Evolutionary conservation across 371 early-diverging fungal genomes (phyloP), one percentile per base, ranked within the genome.

Genomic region (Rhizomucor miehei): DNA sequence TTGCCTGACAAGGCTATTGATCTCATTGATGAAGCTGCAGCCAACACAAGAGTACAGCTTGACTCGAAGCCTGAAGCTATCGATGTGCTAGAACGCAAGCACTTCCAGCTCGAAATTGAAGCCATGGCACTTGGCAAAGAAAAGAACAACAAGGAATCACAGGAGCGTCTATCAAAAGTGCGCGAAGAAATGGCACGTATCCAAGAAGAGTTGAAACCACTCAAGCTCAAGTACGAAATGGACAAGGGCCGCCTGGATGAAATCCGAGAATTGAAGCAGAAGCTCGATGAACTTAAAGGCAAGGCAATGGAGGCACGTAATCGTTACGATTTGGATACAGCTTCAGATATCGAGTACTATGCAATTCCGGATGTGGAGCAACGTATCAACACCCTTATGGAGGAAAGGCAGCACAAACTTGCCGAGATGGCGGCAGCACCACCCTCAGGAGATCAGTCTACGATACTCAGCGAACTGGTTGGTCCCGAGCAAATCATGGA

Each of bases 41-140:
- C 98, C 21, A 89, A 90, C 68, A 88, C 89, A 0, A 90, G 95
- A 47, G 96, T 97, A 1, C 95, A 96, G 65, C 82, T 95, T 4
- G 97, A 97, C 60, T 92, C 93, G 0, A 93, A 94, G 60, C 98
- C 98, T 6, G 98, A 98, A 74, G 82, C 84, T 51, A 97, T 98
- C 45, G 98, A 98, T 75, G 82, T 86, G 0, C 82, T 98, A 12
- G 95, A 97, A 62, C 89, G 98, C 44, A 86, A 87, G 23, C 80
- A 79, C 48, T 77, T 96, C 54, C 96, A 94, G 72, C 81, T 97
- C 14, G 96, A 98, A 65, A 91, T 98, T 55, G 98, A 98, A 71
- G 92, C 90, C 43, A 91, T 91, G 16, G 98, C 98, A 0, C 71
- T 98, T 37, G 77, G 80, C 46, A 95, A 95, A 74, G 98, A 98